Percentiles rank a stretch among this genome's conserved stretches.
Evolutionary conservation across 257 asterid genomes (phyloP).

Genomic region (Ballota nigra): DNA sequence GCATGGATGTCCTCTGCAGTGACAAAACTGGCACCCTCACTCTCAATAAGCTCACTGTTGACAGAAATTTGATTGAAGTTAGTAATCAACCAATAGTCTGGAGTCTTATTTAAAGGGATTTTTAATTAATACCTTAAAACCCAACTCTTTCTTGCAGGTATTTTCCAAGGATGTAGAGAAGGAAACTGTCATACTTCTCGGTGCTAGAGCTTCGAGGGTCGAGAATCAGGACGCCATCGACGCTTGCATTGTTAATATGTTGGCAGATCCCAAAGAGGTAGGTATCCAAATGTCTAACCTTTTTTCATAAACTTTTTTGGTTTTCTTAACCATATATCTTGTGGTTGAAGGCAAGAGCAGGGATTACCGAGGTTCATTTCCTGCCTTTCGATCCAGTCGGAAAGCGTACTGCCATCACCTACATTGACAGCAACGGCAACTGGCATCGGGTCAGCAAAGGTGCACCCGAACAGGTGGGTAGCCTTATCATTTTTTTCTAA

Average conservation of each 20-base stretch:
- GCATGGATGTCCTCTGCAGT: slow-evolving; percentile 91
- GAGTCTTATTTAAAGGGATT: background rate
- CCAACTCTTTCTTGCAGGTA: slow-evolving; percentile 26
- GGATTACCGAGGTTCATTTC: slow-evolving; percentile 61
- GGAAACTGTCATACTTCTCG: slow-evolving; percentile 44
- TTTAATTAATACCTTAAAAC: background rate
- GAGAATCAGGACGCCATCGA: slow-evolving; percentile 82
- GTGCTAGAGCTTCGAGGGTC: slow-evolving; percentile 70
- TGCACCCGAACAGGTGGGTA: slow-evolving; percentile 60
- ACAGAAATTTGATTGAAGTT: slow-evolving; percentile 61
- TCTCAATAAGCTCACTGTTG: slow-evolving; percentile 74
- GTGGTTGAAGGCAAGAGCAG: slow-evolving; percentile 53
- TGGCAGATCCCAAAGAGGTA: slow-evolving; percentile 55
- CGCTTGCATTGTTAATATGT: slow-evolving; percentile 63
- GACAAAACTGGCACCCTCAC: slow-evolving; percentile 91
- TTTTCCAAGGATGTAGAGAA: slow-evolving; percentile 41
- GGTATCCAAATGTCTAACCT: background rate
- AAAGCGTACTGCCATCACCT: slow-evolving; percentile 70
- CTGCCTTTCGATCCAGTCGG: slow-evolving; percentile 69
- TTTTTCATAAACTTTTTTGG: background rate
- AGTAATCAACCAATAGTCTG: too few relatives aligned
- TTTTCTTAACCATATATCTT: background rate
- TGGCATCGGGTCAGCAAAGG: slow-evolving; percentile 77
- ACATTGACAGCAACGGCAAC: slow-evolving; percentile 44
- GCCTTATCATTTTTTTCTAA: too few relatives aligned